Conservation (phyloP, 768 basidiomycete genomes). For the Xanthoconium stramineum region DNA sequence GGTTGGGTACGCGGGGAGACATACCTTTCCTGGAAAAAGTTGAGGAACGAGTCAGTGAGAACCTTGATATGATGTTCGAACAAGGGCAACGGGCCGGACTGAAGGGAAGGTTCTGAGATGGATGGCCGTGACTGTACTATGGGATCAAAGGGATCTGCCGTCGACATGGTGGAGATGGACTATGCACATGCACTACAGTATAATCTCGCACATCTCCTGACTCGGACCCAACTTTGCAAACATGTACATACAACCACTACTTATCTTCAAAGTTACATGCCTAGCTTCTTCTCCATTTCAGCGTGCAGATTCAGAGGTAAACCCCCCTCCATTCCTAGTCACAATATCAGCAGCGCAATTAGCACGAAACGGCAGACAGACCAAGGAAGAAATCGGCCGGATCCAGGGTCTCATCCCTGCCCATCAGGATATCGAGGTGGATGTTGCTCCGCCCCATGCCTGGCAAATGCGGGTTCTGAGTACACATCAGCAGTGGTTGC, state of each 20-base stretch:
- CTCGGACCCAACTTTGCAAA: slow-evolving; percentile 17
- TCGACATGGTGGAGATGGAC: slow-evolving; percentile 16
- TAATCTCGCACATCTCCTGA: no score
- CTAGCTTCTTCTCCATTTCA: slow-evolving; percentile 62
- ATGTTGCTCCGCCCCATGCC: slow-evolving; percentile 69
- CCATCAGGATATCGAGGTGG: slow-evolving; percentile 90
- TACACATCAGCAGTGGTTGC: not conserved
- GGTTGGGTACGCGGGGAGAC: slow-evolving; percentile 20
- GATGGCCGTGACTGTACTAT: slow-evolving; percentile 22
- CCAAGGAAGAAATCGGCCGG: slow-evolving; percentile 79
- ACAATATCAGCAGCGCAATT: slow-evolving; percentile 1
- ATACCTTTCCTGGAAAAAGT: slow-evolving; percentile 85
- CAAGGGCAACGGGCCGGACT: slow-evolving; percentile 56
- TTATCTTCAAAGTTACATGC: slow-evolving; percentile 25
- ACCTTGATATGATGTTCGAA: slow-evolving; percentile 72
- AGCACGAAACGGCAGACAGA: slow-evolving; percentile 30
- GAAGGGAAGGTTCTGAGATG: slow-evolving; percentile 25
- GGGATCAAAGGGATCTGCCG: slow-evolving; percentile 25
- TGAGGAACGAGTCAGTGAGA: slow-evolving; percentile 69
- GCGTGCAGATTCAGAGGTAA: slow-evolving; percentile 55
- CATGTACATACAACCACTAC: slow-evolving; percentile 20
- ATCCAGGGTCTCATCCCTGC: slow-evolving; percentile 82
- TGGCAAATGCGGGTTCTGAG: slow-evolving; percentile 65
- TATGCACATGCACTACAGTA: no score
- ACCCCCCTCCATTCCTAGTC: slow-evolving; percentile 52